phyloP scores from a whole-genome alignment of 2,329 filamentous ascomycete genomes.

The Colletotrichum navitas region DNA sequence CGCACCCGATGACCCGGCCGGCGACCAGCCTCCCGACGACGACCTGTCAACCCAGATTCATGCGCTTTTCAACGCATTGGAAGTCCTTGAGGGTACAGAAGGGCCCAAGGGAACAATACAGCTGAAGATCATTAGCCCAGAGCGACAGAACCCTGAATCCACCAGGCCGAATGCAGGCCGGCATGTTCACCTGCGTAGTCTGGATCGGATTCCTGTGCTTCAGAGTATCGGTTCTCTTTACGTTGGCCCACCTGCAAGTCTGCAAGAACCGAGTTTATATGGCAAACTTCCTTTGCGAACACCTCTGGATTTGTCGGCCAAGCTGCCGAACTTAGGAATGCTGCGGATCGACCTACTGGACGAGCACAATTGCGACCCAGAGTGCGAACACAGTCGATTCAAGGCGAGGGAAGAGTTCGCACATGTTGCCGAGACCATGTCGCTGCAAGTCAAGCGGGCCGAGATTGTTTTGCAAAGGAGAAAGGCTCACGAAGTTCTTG shows the following conservation, averaged over 20 bases:
- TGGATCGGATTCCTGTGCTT: neutral
- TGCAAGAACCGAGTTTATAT: neutral
- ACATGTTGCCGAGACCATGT: neutral
- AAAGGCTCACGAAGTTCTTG: constrained; percentile 6
- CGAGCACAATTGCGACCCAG: constrained; percentile 16
- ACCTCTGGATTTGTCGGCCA: neutral
- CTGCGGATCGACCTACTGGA: neutral
- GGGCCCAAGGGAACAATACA: constrained; percentile 2
- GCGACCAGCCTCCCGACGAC: neutral
- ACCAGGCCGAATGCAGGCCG: neutral
- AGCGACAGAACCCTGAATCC: neutral
- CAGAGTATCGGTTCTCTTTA: neutral
- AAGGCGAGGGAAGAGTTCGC: constrained; percentile 1
- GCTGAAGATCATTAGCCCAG: neutral
- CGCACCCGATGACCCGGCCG: neutral
- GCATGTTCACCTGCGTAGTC: neutral
- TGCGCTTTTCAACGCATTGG: constrained; percentile 3
- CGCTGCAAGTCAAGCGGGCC: neutral
- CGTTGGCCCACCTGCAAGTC: neutral
- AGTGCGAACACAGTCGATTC: neutral
- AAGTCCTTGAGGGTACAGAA: neutral
- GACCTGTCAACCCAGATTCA: neutral
- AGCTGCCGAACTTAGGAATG: constrained; percentile 7
- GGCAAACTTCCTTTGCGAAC: neutral
- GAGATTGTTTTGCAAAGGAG: neutral